Evolutionary conservation across 192 early-diverging fungal genomes (phyloP), one percentile per base, ranked within the genome.

Genomic region (Entrophospora sp.): DNA sequence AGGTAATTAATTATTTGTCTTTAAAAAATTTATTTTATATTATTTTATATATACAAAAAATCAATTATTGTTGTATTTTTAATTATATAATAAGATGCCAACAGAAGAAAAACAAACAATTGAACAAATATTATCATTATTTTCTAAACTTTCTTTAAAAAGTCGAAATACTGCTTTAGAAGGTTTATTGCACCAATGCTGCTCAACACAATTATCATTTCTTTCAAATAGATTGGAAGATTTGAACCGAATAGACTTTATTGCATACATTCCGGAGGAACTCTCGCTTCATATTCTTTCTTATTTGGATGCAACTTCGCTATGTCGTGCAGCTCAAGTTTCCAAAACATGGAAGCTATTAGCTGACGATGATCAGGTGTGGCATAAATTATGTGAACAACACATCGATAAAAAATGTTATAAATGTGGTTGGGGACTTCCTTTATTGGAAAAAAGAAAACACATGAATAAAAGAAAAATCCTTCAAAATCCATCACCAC

Each of bases 351-450:
- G 96, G 96, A 84, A 81, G 14, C 58, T 57, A 16, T 64, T 95
- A 12, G 91, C 94, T 5, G 91, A 97, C 64, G 92, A 95, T 67
- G 93, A 99, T 68, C 76, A 87, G 6, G 79, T 99, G 14, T 99
- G 96, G 96, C 90, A 96, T 69, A 77, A 88, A 32, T 95, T 99
- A 92, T 99, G 96, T 66, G 87, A 88, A 36, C 95, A 97, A 76
- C 96, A 99, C 69, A 99, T 96, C 53, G 93, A 95, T 73, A 90
- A 90, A 60, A 90, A 91, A 63, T 99, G 96, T 69, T 80, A 79
- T 67, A 96, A 89, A 61, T 99, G 96, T 73, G 96, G 96, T 1
- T 99, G 95, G 95, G 95, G 96, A 1, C 65, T 97, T 35, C 95
- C 95, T n/a, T 67, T 93, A 65, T 74, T 94, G 27, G 84, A 90